phyloP scores from a whole-genome alignment of 805 yeast species.

The Starmerella riodocensis region DNA sequence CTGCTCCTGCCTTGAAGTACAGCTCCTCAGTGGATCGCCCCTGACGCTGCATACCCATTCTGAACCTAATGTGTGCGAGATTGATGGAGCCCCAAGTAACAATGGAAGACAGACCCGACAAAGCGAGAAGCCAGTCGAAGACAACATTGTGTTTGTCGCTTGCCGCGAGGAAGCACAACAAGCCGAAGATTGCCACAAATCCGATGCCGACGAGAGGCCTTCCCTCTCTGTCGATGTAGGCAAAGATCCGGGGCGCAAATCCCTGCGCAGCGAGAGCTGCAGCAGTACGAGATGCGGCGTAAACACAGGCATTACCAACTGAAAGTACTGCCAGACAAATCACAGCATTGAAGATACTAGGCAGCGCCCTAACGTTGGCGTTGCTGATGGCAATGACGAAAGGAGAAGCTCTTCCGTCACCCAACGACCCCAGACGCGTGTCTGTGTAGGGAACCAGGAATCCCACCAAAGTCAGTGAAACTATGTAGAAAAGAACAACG shows the following conservation, averaged over 20 bases:
- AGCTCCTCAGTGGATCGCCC: constrained; percentile 60
- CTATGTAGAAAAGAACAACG: constrained; percentile 55
- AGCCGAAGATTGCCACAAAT: constrained; percentile 37
- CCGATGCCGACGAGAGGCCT: constrained; percentile 61
- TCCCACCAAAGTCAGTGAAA: constrained; percentile 43
- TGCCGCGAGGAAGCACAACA: constrained; percentile 50
- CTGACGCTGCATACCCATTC: constrained; percentile 46
- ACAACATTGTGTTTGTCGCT: constrained; percentile 38
- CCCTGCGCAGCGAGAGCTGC: constrained; percentile 56
- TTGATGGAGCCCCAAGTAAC: constrained; percentile 71
- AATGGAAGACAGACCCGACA: constrained; percentile 64
- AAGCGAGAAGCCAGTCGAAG: constrained; percentile 64
- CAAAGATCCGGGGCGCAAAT: constrained; percentile 45
- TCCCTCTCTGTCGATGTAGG: constrained; percentile 63
- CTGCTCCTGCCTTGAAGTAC: constrained; percentile 52
- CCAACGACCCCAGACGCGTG: constrained; percentile 36
- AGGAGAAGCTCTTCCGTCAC: constrained; percentile 57
- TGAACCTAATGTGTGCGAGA: constrained; percentile 54
- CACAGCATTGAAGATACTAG: constrained; percentile 58
- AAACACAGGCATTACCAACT: constrained; percentile 62
- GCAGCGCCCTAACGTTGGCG: constrained; percentile 55
- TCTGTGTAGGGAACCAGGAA: constrained; percentile 60
- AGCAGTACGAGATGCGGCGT: constrained; percentile 55
- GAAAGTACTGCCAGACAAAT: constrained; percentile 56
- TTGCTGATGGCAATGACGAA: constrained; percentile 57